Percentiles rank a stretch among this genome's conserved stretches.
phyloP scores from a whole-genome alignment of 1,284 basidiomycete genomes.

The Pseudozyma hubeiensis region DNA sequence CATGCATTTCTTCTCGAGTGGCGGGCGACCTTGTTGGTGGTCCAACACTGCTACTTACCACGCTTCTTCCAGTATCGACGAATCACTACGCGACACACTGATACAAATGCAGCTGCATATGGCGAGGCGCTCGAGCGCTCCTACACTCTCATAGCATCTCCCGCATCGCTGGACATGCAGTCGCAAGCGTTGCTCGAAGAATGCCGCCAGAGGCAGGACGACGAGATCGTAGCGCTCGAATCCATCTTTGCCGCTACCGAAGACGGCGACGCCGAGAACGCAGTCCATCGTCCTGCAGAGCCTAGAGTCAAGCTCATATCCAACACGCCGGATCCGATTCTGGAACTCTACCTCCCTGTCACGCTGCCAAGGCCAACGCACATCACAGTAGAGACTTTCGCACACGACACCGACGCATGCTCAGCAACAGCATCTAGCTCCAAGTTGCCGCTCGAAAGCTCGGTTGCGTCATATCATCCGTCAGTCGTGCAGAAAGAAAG shows the following conservation, averaged over 20 bases:
- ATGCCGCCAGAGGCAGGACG: conserved; percentile 41
- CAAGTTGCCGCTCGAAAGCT: not conserved
- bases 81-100: too few species aligned
- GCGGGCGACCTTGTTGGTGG: not conserved
- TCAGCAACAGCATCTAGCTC: conserved; percentile 4
- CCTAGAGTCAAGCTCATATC: conserved; percentile 17
- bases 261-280: not conserved
- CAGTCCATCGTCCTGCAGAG: conserved; percentile 3
- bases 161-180: conserved; percentile 12
- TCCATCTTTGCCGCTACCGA: conserved; percentile 41
- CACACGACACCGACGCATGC: not conserved
- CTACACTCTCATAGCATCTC: conserved; percentile 6
- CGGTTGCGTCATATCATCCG: too few species aligned
- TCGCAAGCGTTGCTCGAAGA: conserved; percentile 22
- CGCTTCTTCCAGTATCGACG: not conserved
- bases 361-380: conserved; percentile 29
- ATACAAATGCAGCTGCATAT: not conserved
- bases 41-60: not conserved
- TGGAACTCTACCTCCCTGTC: conserved; percentile 29
- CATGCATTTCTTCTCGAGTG: not conserved
- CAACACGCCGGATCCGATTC: conserved; percentile 14
- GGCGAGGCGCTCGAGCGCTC: not conserved
- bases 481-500: not conserved
- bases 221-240: conserved; percentile 49
- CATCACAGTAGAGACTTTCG: conserved; percentile 22